Evolutionary conservation across 2,329 filamentous ascomycete species (phyloP).

Genomic region (Didymella pomorum): DNA sequence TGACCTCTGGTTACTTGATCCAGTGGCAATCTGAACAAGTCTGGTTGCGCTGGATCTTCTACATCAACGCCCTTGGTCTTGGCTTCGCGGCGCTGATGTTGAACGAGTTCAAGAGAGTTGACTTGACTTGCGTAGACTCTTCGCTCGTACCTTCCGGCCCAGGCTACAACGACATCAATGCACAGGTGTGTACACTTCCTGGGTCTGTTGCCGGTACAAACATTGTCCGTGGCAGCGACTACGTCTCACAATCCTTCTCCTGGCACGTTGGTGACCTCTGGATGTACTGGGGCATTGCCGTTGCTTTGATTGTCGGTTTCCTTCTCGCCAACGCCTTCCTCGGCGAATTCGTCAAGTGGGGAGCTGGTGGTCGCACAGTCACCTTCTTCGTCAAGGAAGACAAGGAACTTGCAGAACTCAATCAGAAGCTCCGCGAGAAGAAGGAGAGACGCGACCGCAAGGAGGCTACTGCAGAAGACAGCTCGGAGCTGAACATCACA

Average conservation of each 20-base stretch:
- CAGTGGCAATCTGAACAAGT: slow-evolving; percentile 77
- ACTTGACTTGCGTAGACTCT: slow-evolving; percentile 71
- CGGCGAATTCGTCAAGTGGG: slow-evolving; percentile 79
- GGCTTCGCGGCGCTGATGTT: slow-evolving; percentile 82
- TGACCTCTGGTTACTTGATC: slow-evolving; percentile 84
- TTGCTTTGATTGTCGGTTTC: slow-evolving; percentile 78
- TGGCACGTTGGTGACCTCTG: slow-evolving; percentile 75
- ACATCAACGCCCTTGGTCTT: slow-evolving; percentile 79
- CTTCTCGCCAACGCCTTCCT: slow-evolving; percentile 75
- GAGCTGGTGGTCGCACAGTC: slow-evolving; percentile 80
- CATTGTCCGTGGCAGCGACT: slow-evolving; percentile 70
- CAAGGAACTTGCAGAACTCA: slow-evolving; percentile 71
- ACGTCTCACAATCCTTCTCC: slow-evolving; percentile 72
- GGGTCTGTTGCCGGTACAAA: slow-evolving; percentile 73
- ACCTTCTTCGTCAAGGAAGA: slow-evolving; percentile 78
- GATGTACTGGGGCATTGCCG: slow-evolving; percentile 71
- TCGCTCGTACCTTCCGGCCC: slow-evolving; percentile 76
- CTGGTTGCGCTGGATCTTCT: slow-evolving; percentile 86
- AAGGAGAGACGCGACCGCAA: slow-evolving; percentile 61
- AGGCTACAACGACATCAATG: slow-evolving; percentile 72
- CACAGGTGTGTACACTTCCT: slow-evolving; percentile 82
- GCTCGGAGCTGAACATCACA: slow-evolving; percentile 59
- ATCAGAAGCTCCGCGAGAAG: slow-evolving; percentile 68
- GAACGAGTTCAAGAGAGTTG: slow-evolving; percentile 79
- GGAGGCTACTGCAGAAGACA: slow-evolving; percentile 52